Base-by-base conservation (phyloP, 1,139 yeast genomes). In the Protomyces macrosporus region DNA sequence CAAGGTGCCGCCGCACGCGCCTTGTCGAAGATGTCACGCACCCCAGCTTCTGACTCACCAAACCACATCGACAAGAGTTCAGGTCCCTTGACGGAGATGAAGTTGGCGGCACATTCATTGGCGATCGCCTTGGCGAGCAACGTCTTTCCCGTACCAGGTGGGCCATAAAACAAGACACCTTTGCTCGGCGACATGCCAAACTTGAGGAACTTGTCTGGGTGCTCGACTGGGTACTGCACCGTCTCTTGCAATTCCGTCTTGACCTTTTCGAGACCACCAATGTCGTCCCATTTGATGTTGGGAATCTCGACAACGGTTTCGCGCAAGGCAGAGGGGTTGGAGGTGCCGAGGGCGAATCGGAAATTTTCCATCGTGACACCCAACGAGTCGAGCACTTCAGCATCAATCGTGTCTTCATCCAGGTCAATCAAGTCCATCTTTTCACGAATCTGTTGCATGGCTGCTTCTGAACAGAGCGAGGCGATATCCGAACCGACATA, bases 121-220 rank as follows among this genome's bases (percentile, higher is more conserved):
- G 98, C 98, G 71, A 93, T 97, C 58, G 98, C 98, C 78, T 93
- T 93, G 55, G 98, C 98, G 71, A 93, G 82, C 73, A 93, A 81
- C 5, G 98, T 91, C 79, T 91, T 91, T 89, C 98, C 98, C 69
- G 98, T 91, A 86, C 98, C 98, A 67, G 98, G 98, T 65, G 98
- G 98, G 72, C 99, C 99, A 77, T 88, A 93, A 82, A 95, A 93
- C 75, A 95, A 82, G 70, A 93, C 98, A 80, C 99, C 99, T 80
- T 91, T 91, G 62, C 98, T 85, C 64, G 98, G 98, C 23, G 98
- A 87, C 77, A 93, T 84, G 69, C 98, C 98, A 75, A 93, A 91
- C 80, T 93, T 93, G 78, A 95, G 90, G 79, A 90, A 93, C 82
- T 91, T 96, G 74, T 93, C 98, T 76, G 99, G 98, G 77, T 93